phyloP scores from a whole-genome alignment of 2,329 filamentous ascomycete genomes.

The Ascochyta lentis region DNA sequence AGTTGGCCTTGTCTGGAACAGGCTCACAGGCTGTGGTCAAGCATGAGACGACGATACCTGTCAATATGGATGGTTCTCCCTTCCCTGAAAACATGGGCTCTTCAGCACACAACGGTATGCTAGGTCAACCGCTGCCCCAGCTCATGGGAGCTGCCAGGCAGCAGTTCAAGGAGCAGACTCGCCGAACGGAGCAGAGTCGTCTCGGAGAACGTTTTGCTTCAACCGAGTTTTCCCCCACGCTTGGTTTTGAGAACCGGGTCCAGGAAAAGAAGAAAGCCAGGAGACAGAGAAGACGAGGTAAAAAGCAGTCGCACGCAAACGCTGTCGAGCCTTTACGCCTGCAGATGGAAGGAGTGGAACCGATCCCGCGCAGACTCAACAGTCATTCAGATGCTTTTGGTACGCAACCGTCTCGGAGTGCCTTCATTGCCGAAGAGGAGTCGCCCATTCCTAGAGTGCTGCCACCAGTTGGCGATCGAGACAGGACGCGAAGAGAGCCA shows the following conservation, averaged over 20 bases:
- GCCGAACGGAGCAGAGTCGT: constrained; percentile 4
- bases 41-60: background rate
- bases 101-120: background rate
- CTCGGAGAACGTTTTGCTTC: background rate
- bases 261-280: background rate
- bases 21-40: background rate
- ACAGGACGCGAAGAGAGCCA: background rate
- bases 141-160: background rate
- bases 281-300: background rate
- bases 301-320: background rate
- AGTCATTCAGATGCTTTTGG: background rate
- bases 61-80: background rate
- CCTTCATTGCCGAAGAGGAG: background rate
- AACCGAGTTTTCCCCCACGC: background rate
- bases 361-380: background rate
- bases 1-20: background rate
- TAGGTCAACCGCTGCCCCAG: background rate
- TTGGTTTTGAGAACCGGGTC: background rate
- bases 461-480: no score
- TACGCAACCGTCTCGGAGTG: background rate
- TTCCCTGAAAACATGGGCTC: background rate
- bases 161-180: constrained; percentile 5
- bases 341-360: background rate
- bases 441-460: no score
- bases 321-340: background rate